phyloP scores from a whole-genome alignment of 345 rosid genomes.

The Rhizophora mangle region DNA sequence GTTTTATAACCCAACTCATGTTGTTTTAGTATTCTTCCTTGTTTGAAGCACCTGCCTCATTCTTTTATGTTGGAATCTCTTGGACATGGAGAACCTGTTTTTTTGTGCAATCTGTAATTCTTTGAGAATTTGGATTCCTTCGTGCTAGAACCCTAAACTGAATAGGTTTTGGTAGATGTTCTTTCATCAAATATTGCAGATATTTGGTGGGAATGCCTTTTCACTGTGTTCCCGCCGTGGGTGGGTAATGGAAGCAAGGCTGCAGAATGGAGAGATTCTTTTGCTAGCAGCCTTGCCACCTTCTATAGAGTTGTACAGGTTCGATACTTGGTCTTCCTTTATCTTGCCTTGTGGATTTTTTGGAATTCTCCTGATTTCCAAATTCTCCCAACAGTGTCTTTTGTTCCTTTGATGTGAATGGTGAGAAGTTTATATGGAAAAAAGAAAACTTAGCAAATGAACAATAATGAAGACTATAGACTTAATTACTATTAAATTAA shows the following conservation, averaged over 20 bases:
- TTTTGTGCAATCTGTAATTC: neutral
- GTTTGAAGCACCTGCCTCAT: no score
- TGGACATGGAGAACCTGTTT: neutral
- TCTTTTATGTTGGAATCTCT: no score
- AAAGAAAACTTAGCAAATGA: no score
- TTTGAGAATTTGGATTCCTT: neutral
- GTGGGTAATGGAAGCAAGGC: slow-evolving; percentile 26
- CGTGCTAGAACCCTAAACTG: neutral
- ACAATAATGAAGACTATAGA: no score
- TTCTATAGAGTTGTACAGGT: slow-evolving; percentile 31
- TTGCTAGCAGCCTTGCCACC: slow-evolving; percentile 27
- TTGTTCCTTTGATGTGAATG: no score
- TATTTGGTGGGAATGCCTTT: neutral
- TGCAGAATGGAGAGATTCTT: slow-evolving; percentile 23
- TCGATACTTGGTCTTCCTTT: neutral
- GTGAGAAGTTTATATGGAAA: no score
- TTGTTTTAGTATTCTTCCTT: neutral
- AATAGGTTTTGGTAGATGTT: neutral
- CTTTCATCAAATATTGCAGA: neutral
- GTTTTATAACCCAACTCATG: neutral
- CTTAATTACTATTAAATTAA: no score
- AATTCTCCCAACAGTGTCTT: no score
- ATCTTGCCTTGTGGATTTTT: slow-evolving; percentile 3
- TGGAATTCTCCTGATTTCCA: no score
- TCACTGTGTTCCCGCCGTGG: slow-evolving; percentile 4